These are phyloP conservation scores for Blastobotrys arbuscula DNA, from an alignment of 1,139 yeast genomes.

Conservation along the genomic window DNA sequence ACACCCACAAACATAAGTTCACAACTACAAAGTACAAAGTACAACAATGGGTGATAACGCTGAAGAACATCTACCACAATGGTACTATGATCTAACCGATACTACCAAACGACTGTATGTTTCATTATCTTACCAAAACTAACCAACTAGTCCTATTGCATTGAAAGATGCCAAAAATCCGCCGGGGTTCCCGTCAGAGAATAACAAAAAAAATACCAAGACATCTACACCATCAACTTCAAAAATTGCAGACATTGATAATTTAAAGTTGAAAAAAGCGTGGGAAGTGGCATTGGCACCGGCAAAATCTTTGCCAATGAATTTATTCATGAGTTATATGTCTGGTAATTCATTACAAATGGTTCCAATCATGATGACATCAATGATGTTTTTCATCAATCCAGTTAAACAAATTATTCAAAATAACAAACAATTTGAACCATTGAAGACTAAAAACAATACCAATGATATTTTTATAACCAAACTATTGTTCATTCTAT, in stretches of 20 bases:
- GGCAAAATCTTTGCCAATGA: constrained; percentile 83
- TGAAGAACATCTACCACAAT: constrained; percentile 19
- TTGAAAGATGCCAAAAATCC: constrained; percentile 16
- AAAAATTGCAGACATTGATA: constrained; percentile 19
- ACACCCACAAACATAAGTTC: too few species aligned
- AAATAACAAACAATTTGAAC: constrained; percentile 43
- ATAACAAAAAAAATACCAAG: constrained; percentile 13
- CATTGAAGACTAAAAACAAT: constrained; percentile 30
- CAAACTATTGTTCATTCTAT: constrained; percentile 46
- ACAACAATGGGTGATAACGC: not conserved
- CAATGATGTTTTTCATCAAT: constrained; percentile 66
- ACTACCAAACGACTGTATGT: constrained; percentile 21
- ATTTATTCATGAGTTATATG: constrained; percentile 84
- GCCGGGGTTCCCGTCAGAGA: constrained; percentile 14
- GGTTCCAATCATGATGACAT: constrained; percentile 86
- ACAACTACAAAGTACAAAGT: not conserved
- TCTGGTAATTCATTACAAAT: constrained; percentile 87
- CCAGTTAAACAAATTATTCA: constrained; percentile 69
- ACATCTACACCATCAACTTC: not conserved
- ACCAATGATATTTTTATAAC: constrained; percentile 43
- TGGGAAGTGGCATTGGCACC: constrained; percentile 88
- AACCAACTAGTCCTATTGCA: constrained; percentile 12
- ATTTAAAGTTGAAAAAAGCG: constrained; percentile 47
- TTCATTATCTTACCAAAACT: not conserved
- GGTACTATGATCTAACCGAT: constrained; percentile 28